A percentile compares a stretch with the other conserved stretches of the same genome.
phyloP scores from a whole-genome alignment of 805 yeast genomes.

The Metschnikowia bowlesiae region DNA sequence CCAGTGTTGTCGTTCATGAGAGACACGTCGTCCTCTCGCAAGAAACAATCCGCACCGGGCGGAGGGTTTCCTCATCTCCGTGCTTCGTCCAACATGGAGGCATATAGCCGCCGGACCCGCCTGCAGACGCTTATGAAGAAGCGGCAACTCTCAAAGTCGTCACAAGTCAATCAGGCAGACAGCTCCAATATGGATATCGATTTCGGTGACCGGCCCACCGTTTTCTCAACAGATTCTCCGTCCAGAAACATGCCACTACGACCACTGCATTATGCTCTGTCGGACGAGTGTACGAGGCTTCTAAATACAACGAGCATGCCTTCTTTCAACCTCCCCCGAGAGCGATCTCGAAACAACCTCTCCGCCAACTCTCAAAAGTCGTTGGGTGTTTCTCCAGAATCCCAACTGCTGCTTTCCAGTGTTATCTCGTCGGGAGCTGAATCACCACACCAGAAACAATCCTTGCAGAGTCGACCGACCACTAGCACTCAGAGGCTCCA shows the following conservation, averaged over 20 bases:
- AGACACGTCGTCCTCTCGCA: conserved; percentile 36
- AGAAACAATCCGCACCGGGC: conserved; percentile 20
- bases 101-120: conserved; percentile 8
- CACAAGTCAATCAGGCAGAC: neutral
- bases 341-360: neutral
- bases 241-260: conserved; percentile 7
- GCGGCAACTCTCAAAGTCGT: conserved; percentile 5
- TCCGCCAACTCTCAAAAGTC: neutral
- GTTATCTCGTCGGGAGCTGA: neutral
- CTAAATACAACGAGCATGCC: conserved; percentile 8
- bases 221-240: conserved; percentile 9
- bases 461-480: neutral
- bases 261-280: conserved; percentile 3
- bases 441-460: neutral
- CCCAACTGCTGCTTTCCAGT: neutral
- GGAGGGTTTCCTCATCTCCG: conserved; percentile 6
- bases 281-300: conserved; percentile 12
- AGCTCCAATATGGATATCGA: neutral
- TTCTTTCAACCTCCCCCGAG: neutral
- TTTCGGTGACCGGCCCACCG: conserved; percentile 8
- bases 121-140: conserved; percentile 12
- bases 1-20: conserved; percentile 36
- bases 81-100: conserved; percentile 13
- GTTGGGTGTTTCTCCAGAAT: neutral
- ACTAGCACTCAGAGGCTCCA: neutral